Conservation (phyloP, 306 rosid genomes). For the Trichosanthes cucumerina region DNA sequence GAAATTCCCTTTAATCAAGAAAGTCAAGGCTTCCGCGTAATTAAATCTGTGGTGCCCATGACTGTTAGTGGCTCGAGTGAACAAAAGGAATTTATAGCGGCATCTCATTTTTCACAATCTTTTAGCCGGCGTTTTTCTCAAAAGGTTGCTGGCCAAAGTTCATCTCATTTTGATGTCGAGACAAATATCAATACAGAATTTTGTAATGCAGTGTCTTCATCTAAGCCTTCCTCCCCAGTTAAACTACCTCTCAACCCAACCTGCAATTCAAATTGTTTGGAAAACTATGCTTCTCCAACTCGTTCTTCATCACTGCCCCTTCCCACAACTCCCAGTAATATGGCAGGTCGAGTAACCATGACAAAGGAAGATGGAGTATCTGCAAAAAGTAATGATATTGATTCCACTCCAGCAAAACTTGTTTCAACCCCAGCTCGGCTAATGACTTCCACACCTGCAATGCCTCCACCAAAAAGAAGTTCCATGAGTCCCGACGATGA, state of each 20-base stretch:
- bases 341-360: slow-evolving; percentile 5
- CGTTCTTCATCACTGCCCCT: slow-evolving; percentile 4
- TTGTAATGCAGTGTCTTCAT: slow-evolving; percentile 7
- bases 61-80: slow-evolving; percentile 17
- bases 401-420: slow-evolving; percentile 46
- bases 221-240: slow-evolving; percentile 14
- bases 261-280: neutral
- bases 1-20: slow-evolving; percentile 7
- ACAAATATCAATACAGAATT: slow-evolving; percentile 8
- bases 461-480: slow-evolving; percentile 38
- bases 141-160: slow-evolving; percentile 13
- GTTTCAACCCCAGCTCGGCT: slow-evolving; percentile 41
- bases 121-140: slow-evolving; percentile 38
- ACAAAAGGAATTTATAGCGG: slow-evolving; percentile 23
- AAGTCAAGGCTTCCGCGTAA: neutral
- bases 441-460: slow-evolving; percentile 57
- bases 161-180: slow-evolving; percentile 16
- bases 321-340: slow-evolving; percentile 36
- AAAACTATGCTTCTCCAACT: slow-evolving; percentile 16
- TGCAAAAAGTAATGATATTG: neutral
- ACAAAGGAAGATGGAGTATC: slow-evolving; percentile 22
- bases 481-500: slow-evolving; percentile 43
- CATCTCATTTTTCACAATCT: slow-evolving; percentile 39
- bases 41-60: slow-evolving; percentile 5
- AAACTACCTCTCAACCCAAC: slow-evolving; percentile 12